Conservation (phyloP, 2,329 filamentous ascomycete species). For the Xylogone sp. region DNA sequence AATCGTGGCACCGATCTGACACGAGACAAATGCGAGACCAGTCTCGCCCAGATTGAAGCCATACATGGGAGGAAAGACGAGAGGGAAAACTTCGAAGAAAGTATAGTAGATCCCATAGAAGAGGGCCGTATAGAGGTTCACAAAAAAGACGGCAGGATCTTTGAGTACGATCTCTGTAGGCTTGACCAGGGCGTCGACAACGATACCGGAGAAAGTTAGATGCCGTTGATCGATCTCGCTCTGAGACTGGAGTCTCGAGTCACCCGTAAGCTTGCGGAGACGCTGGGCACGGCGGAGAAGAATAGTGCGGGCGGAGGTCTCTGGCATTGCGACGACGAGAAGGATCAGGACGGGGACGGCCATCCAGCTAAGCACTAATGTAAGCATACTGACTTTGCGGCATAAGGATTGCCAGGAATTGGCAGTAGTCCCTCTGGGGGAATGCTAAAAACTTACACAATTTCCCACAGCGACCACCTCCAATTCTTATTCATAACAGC, state of each 20-base stretch:
- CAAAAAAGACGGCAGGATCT: constrained; percentile 57
- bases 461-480: constrained; percentile 60
- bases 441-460: constrained; percentile 58
- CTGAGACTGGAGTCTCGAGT: constrained; percentile 50
- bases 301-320: constrained; percentile 56
- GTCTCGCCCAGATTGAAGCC: constrained; percentile 52
- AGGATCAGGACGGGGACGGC: constrained; percentile 54
- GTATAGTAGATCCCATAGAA: constrained; percentile 58
- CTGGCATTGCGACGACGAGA: constrained; percentile 57
- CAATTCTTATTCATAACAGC: constrained; percentile 50
- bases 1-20: constrained; percentile 50
- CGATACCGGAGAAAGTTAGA: constrained; percentile 42
- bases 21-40: constrained; percentile 55
- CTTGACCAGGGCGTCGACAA: constrained; percentile 53
- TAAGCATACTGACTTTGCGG: too few species aligned
- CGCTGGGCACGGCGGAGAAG: constrained; percentile 56
- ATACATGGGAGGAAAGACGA: constrained; percentile 58
- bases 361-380: too few species aligned
- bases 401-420: too few species aligned
- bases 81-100: constrained; percentile 62
- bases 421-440: too few species aligned
- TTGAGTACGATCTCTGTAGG: constrained; percentile 54
- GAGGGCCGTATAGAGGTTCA: constrained; percentile 55
- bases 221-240: constrained; percentile 58
- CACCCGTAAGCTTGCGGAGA: constrained; percentile 54